These are phyloP conservation scores for Buddleja alternifolia DNA, from an alignment of 257 asterid species.

Conservation along the genomic window DNA sequence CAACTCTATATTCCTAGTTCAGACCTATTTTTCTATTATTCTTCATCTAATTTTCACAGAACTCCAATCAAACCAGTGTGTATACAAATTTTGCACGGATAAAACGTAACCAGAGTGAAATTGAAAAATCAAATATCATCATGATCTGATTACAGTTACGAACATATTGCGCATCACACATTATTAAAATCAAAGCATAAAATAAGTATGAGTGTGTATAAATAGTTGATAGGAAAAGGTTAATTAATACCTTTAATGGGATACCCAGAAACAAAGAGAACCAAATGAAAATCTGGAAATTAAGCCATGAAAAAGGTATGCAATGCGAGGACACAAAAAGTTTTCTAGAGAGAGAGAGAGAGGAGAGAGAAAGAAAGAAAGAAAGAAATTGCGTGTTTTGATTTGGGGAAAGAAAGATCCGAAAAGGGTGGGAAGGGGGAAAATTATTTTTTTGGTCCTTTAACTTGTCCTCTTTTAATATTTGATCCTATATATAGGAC, in stretches of 20 bases:
- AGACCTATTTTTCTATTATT: constrained; percentile 6
- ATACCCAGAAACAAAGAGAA: constrained; percentile 14
- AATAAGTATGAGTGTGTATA: not conserved
- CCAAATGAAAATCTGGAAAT: constrained; percentile 23
- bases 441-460: too few relatives aligned
- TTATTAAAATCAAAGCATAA: not conserved
- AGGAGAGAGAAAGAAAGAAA: too few relatives aligned
- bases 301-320: constrained; percentile 26
- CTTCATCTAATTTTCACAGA: constrained; percentile 16
- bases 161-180: constrained; percentile 13
- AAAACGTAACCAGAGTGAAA: constrained; percentile 11
- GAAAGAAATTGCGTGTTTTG: constrained; percentile 43
- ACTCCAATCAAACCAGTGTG: constrained; percentile 28
- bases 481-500: too few relatives aligned
- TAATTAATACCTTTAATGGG: constrained; percentile 35
- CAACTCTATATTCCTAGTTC: constrained; percentile 10
- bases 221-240: not conserved
- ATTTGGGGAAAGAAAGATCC: constrained; percentile 56
- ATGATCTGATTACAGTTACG: constrained; percentile 15
- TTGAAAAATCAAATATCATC: not conserved
- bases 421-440: constrained; percentile 43
- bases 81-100: constrained; percentile 25
- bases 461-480: too few relatives aligned
- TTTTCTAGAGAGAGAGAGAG: constrained; percentile 21
- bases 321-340: constrained; percentile 11